These are phyloP conservation scores for Penicillium paneum DNA, from an alignment of 2,329 filamentous ascomycete species.

Conservation along the genomic window DNA sequence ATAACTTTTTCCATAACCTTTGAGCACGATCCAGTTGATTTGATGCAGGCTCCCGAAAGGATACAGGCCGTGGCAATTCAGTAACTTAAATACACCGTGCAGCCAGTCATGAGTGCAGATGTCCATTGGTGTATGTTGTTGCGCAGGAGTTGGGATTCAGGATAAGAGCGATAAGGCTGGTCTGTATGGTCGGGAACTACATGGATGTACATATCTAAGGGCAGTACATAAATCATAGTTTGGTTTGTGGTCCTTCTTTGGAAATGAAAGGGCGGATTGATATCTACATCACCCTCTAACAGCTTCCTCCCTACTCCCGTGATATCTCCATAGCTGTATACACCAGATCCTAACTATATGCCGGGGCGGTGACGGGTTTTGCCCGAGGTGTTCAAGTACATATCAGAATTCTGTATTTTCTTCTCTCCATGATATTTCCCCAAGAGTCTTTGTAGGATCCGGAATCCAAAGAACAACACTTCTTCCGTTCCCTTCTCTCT, in stretches of 20 bases:
- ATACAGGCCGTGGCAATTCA: conserved; percentile 15
- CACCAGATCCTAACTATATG: not conserved
- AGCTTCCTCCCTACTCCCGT: not conserved
- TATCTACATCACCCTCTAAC: too few relatives aligned
- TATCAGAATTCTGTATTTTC: conserved; percentile 2
- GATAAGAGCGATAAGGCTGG: conserved; percentile 6
- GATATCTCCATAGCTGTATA: not conserved
- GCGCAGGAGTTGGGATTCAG: not conserved
- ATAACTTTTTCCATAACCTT: too few relatives aligned
- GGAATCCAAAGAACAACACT: not conserved
- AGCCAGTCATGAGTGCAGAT: conserved; percentile 4
- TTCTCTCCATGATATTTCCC: not conserved
- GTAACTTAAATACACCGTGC: conserved; percentile 11
- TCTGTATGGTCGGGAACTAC: not conserved
- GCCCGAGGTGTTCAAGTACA: conserved; percentile 1
- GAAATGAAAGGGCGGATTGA: not conserved
- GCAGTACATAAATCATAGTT: not conserved
- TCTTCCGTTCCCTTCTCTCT: not conserved
- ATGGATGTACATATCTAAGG: not conserved
- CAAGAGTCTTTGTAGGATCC: not conserved
- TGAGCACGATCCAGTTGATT: not conserved
- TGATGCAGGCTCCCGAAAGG: not conserved
- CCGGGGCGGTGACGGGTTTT: conserved; percentile 6
- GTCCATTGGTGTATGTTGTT: not conserved
- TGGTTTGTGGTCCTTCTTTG: not conserved